Evolutionary conservation across 257 asterid genomes (phyloP).

Genomic region (Solanum microdontum): DNA sequence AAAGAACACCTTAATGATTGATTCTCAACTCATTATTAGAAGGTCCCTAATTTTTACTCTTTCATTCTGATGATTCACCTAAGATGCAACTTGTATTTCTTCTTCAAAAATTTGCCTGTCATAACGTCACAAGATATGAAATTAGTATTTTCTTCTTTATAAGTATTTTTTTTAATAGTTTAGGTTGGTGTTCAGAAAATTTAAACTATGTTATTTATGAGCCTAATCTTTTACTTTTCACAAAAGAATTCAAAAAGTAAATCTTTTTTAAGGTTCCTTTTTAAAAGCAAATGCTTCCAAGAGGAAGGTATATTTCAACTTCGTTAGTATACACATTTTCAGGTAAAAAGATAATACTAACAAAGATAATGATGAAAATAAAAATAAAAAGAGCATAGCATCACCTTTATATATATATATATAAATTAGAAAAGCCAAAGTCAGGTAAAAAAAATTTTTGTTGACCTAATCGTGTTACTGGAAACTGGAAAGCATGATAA

Average conservation of each 20-base stretch:
- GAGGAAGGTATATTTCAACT: not conserved
- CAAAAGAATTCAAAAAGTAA: not conserved
- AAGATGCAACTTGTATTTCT: not conserved
- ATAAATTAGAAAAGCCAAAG: not conserved
- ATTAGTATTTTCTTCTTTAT: not conserved
- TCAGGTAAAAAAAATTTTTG: too few species aligned
- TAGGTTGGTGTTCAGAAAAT: not conserved
- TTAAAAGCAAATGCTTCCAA: not conserved
- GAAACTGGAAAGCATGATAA: not conserved
- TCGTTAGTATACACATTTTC: not conserved
- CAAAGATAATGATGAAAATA: not conserved
- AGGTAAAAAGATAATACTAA: not conserved
- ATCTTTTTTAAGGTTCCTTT: not conserved
- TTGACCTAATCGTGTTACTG: not conserved
- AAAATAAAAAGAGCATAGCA: not conserved
- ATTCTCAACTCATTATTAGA: not conserved
- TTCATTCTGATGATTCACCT: not conserved
- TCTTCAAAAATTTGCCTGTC: not conserved
- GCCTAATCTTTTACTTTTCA: not conserved
- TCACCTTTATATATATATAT: not conserved
- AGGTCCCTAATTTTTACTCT: not conserved
- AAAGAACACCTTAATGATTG: not conserved
- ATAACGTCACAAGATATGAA: too few species aligned
- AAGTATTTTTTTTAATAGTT: not conserved
- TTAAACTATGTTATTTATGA: not conserved